Conservation (phyloP, 2,329 filamentous ascomycete genomes). For the Colletotrichum melonis region DNA sequence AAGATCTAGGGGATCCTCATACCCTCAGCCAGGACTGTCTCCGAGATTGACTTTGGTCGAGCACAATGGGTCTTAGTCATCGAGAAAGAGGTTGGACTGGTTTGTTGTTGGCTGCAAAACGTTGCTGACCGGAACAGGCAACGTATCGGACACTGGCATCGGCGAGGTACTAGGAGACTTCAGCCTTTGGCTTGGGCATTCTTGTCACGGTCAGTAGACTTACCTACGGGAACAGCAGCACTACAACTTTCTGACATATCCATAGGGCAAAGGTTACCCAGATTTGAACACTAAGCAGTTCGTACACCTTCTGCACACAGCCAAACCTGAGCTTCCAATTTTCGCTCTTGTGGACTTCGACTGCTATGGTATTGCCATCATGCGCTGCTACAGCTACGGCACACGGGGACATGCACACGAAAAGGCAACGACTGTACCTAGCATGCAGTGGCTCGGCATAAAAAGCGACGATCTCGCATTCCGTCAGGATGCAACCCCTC, state of each 20-base stretch:
- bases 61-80: slow-evolving; percentile 77
- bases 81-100: slow-evolving; percentile 76
- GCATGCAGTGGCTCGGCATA: slow-evolving; percentile 74
- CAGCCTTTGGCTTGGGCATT: slow-evolving; percentile 66
- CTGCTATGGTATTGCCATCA: slow-evolving; percentile 79
- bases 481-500: background rate
- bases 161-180: slow-evolving; percentile 64
- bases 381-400: slow-evolving; percentile 79
- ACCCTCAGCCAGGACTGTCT: slow-evolving; percentile 63
- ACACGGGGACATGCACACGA: slow-evolving; percentile 74
- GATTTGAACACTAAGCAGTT: slow-evolving; percentile 78
- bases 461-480: slow-evolving; percentile 54
- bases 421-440: slow-evolving; percentile 58
- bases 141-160: slow-evolving; percentile 76
- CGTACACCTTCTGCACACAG: slow-evolving; percentile 63
- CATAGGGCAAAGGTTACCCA: slow-evolving; percentile 83
- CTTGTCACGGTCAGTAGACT: slow-evolving; percentile 69
- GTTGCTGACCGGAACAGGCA: slow-evolving; percentile 61
- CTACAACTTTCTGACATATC: slow-evolving; percentile 1
- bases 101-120: background rate
- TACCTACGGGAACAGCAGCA: background rate
- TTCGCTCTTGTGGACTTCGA: slow-evolving; percentile 79
- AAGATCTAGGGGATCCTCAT: slow-evolving; percentile 67
- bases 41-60: slow-evolving; percentile 58
- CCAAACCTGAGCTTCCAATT: slow-evolving; percentile 64